Conservation (phyloP, 2,329 filamentous ascomycete species). For the Chaetomiaceae sp. region DNA sequence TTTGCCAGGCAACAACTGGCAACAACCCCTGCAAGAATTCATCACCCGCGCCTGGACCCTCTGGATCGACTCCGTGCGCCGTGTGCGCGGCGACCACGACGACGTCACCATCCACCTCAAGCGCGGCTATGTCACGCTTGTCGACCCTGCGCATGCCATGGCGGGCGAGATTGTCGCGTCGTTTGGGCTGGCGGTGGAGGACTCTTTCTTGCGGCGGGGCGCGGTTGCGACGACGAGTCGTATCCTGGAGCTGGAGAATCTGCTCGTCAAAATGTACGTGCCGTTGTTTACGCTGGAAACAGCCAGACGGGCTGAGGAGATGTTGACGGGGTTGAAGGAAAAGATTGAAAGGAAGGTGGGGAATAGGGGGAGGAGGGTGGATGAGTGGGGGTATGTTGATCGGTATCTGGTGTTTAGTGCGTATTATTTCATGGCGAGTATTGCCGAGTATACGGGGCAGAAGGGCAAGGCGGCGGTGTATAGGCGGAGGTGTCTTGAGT, state of each 20-base stretch:
- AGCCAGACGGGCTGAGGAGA: slow-evolving; percentile 8
- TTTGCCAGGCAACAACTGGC: background rate
- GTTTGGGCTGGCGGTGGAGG: slow-evolving; percentile 3
- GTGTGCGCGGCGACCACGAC: slow-evolving; percentile 17
- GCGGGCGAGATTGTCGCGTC: slow-evolving; percentile 12
- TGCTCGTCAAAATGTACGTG: slow-evolving; percentile 25
- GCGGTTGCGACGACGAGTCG: slow-evolving; percentile 16
- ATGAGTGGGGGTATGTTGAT: slow-evolving; percentile 19
- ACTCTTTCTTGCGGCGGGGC: slow-evolving; percentile 11
- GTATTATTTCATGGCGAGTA: slow-evolving; percentile 22
- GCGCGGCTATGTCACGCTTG: slow-evolving; percentile 25
- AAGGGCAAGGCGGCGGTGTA: slow-evolving; percentile 9
- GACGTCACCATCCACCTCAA: slow-evolving; percentile 26
- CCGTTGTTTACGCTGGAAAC: slow-evolving; percentile 21
- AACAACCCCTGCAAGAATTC: slow-evolving; percentile 11
- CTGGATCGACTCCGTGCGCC: slow-evolving; percentile 20
- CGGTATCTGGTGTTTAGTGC: slow-evolving; percentile 25
- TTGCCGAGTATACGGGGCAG: slow-evolving; percentile 21
- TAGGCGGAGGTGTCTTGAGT: slow-evolving; percentile 14
- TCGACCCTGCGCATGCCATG: slow-evolving; percentile 15
- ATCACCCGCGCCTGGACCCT: slow-evolving; percentile 20
- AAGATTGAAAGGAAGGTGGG: slow-evolving; percentile 1
- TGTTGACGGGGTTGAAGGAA: slow-evolving; percentile 11
- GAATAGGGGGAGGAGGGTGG: background rate
- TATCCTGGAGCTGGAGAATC: slow-evolving; percentile 22